These are phyloP conservation scores for Debaryomyces psychrophilus DNA, from an alignment of 1,139 yeast genomes.

Conservation along the genomic window DNA sequence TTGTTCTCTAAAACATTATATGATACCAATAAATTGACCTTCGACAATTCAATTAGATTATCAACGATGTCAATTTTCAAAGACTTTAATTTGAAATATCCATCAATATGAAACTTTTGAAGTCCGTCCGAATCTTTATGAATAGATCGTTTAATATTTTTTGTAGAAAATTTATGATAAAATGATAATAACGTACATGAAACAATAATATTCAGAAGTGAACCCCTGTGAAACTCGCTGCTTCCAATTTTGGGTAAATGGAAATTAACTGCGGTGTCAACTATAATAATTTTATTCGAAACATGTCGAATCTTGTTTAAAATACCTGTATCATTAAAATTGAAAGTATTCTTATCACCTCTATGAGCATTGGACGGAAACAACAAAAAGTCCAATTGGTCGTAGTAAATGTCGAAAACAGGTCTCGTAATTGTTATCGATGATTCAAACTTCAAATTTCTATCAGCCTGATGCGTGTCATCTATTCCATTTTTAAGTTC, in stretches of 20 bases:
- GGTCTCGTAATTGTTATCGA: constrained; percentile 35
- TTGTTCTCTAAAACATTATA: constrained; percentile 29
- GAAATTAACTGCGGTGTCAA: constrained; percentile 33
- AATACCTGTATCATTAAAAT: neutral
- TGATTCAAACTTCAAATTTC: constrained; percentile 21
- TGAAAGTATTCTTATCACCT: constrained; percentile 11
- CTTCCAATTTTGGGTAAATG: constrained; percentile 37
- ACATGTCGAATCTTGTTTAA: constrained; percentile 20
- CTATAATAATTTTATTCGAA: constrained; percentile 32
- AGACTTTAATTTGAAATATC: constrained; percentile 36
- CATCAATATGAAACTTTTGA: constrained; percentile 19
- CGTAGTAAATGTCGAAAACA: constrained; percentile 40
- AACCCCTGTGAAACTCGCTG: constrained; percentile 31
- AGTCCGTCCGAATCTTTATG: constrained; percentile 5
- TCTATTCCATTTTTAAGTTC: neutral
- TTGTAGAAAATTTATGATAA: constrained; percentile 32
- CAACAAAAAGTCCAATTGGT: constrained; percentile 31
- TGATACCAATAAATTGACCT: constrained; percentile 30
- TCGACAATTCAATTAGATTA: constrained; percentile 33
- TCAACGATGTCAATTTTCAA: constrained; percentile 36
- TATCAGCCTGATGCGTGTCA: neutral
- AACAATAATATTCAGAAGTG: constrained; percentile 33
- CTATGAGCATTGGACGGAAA: constrained; percentile 10
- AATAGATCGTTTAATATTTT: constrained; percentile 21
- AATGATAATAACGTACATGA: constrained; percentile 29